phyloP scores from a whole-genome alignment of 1,284 basidiomycete genomes.

The Tilletia setariae region DNA sequence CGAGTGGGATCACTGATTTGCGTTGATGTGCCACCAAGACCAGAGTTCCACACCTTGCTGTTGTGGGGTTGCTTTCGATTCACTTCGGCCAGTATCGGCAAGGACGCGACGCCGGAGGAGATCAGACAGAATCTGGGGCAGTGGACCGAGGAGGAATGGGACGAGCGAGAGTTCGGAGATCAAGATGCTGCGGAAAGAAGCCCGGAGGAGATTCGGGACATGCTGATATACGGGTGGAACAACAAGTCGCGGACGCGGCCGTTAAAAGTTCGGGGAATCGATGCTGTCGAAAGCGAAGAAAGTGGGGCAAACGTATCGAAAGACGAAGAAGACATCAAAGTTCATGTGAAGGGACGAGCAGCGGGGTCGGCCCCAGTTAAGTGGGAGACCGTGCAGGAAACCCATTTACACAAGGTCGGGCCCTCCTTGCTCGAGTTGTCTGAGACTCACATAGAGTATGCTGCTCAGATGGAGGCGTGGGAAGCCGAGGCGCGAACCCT shows the following conservation, averaged over 20 bases:
- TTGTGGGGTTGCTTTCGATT: slow-evolving; percentile 6
- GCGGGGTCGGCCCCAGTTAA: not conserved
- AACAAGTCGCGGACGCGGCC: not conserved
- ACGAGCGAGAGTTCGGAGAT: slow-evolving; percentile 10
- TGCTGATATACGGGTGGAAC: slow-evolving; percentile 4
- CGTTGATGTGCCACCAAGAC: slow-evolving; percentile 1
- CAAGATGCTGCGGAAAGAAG: not conserved
- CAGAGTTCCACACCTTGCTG: slow-evolving; percentile 4
- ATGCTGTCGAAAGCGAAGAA: not conserved
- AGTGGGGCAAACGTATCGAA: not conserved
- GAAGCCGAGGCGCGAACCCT: not conserved
- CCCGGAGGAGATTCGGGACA: not conserved
- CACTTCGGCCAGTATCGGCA: not conserved
- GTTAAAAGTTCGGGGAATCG: not conserved
- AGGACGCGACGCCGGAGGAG: not conserved
- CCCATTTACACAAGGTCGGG: slow-evolving; percentile 2
- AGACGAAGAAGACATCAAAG: too few relatives aligned
- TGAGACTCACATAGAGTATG: not conserved
- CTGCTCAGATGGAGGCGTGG: not conserved
- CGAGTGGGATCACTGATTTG: not conserved
- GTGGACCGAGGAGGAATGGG: slow-evolving; percentile 9
- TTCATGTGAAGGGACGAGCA: too few relatives aligned
- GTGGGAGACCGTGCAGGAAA: slow-evolving; percentile 6
- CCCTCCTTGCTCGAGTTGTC: slow-evolving; percentile 5
- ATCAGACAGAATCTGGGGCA: slow-evolving; percentile 3